Evolutionary conservation across 768 basidiomycete genomes (phyloP).

Genomic region (Chalciporus sphaerocephalus): DNA sequence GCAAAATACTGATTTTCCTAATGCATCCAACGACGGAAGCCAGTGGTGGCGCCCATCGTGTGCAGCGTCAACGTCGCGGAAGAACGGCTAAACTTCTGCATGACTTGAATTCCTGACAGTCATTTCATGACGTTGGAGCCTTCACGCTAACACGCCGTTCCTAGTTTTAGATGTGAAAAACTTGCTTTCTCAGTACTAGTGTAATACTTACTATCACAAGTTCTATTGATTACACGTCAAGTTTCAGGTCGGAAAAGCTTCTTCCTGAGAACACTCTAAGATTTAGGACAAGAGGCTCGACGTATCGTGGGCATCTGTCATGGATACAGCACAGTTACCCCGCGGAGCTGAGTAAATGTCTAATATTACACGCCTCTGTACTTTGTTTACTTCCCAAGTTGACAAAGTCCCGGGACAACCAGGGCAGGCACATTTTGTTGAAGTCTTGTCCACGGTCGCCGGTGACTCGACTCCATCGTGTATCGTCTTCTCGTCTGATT

Average conservation of each 20-base stretch:
- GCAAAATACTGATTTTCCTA: not conserved
- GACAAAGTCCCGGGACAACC: constrained; percentile 22
- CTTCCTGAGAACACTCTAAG: not conserved
- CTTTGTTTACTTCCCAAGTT: constrained; percentile 16
- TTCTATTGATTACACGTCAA: not conserved
- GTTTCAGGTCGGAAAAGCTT: not conserved
- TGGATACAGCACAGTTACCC: constrained; percentile 28
- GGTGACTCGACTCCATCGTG: no score
- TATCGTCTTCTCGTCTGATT: not conserved
- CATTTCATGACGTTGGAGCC: not conserved
- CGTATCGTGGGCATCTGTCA: constrained; percentile 25
- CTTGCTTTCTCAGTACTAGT: no score
- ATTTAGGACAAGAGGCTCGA: constrained; percentile 12
- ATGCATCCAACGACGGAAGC: constrained; percentile 1
- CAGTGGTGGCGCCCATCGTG: not conserved
- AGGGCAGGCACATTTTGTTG: constrained; percentile 5
- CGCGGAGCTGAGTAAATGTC: constrained; percentile 25
- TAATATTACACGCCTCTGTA: constrained; percentile 8
- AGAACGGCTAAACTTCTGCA: no score
- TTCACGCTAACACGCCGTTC: not conserved
- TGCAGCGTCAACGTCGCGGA: not conserved
- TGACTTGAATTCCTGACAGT: no score
- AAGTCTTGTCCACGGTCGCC: constrained; percentile 4
- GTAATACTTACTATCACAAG: not conserved
- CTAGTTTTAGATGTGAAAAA: not conserved